phyloP scores from a whole-genome alignment of 2,329 filamentous ascomycete species.

The Pseudopithomyces maydicus region DNA sequence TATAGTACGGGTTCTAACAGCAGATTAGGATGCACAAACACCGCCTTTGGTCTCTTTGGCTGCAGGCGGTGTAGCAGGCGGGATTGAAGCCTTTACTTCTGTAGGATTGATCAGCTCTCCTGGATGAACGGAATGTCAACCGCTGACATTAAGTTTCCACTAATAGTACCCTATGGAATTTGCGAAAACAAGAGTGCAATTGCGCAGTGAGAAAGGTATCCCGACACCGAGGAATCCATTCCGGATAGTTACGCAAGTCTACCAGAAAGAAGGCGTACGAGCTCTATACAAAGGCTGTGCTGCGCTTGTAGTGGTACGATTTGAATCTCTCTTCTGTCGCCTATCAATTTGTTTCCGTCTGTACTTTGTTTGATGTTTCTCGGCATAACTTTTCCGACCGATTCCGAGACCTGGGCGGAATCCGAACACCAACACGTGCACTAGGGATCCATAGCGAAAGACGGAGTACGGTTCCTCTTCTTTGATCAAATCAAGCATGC shows the following conservation, averaged over 20 bases:
- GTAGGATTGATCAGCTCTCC: conserved; percentile 19
- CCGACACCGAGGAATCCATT: conserved; percentile 62
- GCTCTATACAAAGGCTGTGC: conserved; percentile 69
- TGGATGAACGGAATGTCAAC: conserved; percentile 3
- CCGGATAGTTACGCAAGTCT: conserved; percentile 60
- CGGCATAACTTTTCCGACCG: conserved; percentile 14
- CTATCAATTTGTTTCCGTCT: background rate
- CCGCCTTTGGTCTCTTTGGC: conserved; percentile 44
- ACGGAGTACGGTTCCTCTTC: conserved; percentile 68
- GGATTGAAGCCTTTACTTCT: conserved; percentile 45
- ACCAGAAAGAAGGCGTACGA: conserved; percentile 60
- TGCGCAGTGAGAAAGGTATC: conserved; percentile 52
- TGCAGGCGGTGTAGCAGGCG: conserved; percentile 47
- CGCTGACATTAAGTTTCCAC: conserved; percentile 10
- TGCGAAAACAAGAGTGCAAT: conserved; percentile 67
- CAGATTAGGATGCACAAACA: conserved; percentile 42
- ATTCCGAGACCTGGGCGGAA: conserved; percentile 1
- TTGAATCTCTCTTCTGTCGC: background rate
- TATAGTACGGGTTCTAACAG: conserved; percentile 6
- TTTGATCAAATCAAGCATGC: conserved; percentile 68
- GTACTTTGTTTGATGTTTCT: background rate
- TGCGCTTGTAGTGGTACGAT: conserved; percentile 57
- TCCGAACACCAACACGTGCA: conserved; percentile 12
- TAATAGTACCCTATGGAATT: conserved; percentile 67
- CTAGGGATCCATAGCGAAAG: conserved; percentile 65